Conservation (phyloP, 176 grass and related monocot species). For the Cenchrus purpureus region DNA sequence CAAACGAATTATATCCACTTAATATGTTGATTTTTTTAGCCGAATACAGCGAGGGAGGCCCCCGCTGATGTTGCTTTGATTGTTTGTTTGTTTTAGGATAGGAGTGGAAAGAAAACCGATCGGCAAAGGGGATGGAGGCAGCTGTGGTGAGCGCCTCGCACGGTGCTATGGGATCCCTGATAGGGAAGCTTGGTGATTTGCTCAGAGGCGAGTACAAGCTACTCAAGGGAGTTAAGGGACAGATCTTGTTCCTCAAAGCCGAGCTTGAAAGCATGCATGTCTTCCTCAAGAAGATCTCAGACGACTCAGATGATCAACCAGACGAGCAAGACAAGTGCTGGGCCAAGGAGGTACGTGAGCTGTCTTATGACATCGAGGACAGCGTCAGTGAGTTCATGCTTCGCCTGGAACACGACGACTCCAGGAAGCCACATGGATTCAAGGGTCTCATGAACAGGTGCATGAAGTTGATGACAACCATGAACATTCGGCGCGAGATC, state of each 20-base stretch:
- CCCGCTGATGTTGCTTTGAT: too few species aligned
- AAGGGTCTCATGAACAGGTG: not conserved
- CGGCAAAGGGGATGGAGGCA: not conserved
- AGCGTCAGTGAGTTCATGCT: not conserved
- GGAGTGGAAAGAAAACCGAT: too few species aligned
- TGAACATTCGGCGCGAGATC: not conserved
- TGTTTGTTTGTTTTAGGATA: too few species aligned
- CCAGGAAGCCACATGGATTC: not conserved
- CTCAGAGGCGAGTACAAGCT: not conserved
- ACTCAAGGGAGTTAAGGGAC: not conserved
- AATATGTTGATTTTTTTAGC: too few species aligned
- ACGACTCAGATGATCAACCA: not conserved
- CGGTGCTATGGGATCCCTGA: not conserved
- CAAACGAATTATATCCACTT: too few species aligned
- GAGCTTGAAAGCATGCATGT: slow-evolving; percentile 13
- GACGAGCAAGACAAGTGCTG: not conserved
- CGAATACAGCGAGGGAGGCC: too few species aligned
- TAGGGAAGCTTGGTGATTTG: slow-evolving; percentile 1
- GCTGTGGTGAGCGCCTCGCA: not conserved
- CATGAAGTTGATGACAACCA: not conserved
- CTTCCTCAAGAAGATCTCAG: not conserved
- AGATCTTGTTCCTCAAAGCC: not conserved
- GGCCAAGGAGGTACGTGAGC: not conserved
- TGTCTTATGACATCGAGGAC: not conserved
- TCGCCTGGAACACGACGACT: not conserved